Conservation (phyloP, 352 stramenopile genomes). For the Phytophthora sp. region DNA sequence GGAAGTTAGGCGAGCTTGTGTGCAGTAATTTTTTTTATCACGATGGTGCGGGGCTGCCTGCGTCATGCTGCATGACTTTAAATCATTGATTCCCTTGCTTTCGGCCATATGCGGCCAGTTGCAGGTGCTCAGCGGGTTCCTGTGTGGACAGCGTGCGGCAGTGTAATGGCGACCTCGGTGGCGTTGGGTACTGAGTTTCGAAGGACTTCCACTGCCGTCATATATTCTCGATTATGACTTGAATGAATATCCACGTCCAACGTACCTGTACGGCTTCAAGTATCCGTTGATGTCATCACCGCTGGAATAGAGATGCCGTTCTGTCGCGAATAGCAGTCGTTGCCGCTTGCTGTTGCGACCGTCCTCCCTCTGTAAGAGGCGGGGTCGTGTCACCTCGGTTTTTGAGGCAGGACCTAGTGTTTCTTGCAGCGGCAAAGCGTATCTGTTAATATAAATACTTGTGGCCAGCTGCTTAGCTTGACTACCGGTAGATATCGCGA, state of each 20-base stretch:
- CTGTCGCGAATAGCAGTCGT: slow-evolving; percentile 19
- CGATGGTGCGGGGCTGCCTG: background rate
- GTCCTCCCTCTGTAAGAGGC: slow-evolving; percentile 18
- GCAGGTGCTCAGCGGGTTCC: slow-evolving; percentile 1
- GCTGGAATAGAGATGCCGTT: slow-evolving; percentile 21
- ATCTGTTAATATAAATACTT: slow-evolving; percentile 10
- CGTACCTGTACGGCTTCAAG: slow-evolving; percentile 12
- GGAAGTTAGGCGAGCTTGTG: slow-evolving; percentile 16
- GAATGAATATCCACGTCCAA: background rate
- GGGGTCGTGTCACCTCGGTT: background rate
- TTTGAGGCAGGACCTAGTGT: slow-evolving; percentile 3
- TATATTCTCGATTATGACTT: background rate
- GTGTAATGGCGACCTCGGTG: slow-evolving; percentile 4
- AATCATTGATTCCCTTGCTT: too few relatives aligned
- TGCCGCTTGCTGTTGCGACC: slow-evolving; percentile 23
- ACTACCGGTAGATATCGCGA: too few relatives aligned
- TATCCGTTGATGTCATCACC: slow-evolving; percentile 25
- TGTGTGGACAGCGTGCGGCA: background rate
- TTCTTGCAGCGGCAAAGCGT: background rate
- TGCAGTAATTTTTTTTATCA: slow-evolving; percentile 28
- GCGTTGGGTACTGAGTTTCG: background rate
- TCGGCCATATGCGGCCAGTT: background rate
- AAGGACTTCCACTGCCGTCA: background rate
- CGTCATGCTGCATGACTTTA: background rate
- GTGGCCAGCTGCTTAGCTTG: slow-evolving; percentile 4